Base-by-base conservation (phyloP, 257 asterid species). In the Thymus mandschuricus region DNA sequence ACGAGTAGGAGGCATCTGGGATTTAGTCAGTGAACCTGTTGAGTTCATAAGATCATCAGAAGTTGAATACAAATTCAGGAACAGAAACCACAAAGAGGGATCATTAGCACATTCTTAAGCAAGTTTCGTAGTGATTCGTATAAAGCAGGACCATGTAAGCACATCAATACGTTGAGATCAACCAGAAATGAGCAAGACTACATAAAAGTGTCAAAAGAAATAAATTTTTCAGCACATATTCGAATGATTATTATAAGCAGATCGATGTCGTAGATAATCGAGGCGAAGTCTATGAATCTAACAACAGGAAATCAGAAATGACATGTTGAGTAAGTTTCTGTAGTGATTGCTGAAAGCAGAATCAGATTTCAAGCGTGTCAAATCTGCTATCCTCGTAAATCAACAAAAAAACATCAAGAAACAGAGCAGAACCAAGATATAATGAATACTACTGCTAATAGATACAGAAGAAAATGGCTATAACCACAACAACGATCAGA, bases 21-120 rank as follows among this genome's bases (percentile, higher is more conserved):
- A 46, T 83, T 91, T 93, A 29, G 75, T 78, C 66, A 86, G 30
- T 46, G 96, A 86, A 72, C 88, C 96, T 90, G 75, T 71, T 60
- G 10, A 12, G 44, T 51, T 12, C 29, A 66, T 52, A 54, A 44
- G 31, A 52, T 52, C 69, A 58, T 45, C 55, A 15, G 33, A 68
- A 50, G 28, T 1, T 11, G 27, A 1, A 15, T 7, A 52, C 28
- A 15, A 52, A 21, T 21, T 21, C 21, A 52, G 6, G 60, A 55
- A 28, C 2, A 44, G 49, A 4, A 35, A 35, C 3, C 4, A 35
- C 40, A 3, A 4, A 7, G 41, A 3, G 8, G 8, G 8, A 38
- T 11, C 43, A 30, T 40, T 10, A 10, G 4, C 31, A 27, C 21
- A 57, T 57, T 57, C 33, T 4, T 30, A 21, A 21, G 21, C 21